Evolutionary conservation across 805 yeast genomes (phyloP), one percentile per base, ranked within the genome.

Genomic region (Grigorovia transvaalensis): DNA sequence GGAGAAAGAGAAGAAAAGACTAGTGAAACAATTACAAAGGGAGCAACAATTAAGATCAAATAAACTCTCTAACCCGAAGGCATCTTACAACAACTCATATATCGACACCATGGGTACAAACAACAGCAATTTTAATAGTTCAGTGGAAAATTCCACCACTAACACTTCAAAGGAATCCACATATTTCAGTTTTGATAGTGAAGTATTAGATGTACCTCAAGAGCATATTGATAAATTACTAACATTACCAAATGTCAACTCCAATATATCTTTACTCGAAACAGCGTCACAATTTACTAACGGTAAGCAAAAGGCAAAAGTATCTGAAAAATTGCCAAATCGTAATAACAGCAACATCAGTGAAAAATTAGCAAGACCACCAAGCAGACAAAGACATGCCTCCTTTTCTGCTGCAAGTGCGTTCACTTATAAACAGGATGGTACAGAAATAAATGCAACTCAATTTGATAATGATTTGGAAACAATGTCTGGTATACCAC

Each of bases 331-430:
- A 6, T 4, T 23, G 27, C 15, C 4, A 33, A 33, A 33, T 11
- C 38, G 11, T 33, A 13, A 33, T 33, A 11, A 33, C 4, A 33
- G 4, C 38, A 33, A 11, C 33, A 30, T 30, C 33, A 30, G 9
- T 33, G 38, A 33, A 13, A 33, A 33, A 33, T 33, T 33, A 33
- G 15, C 38, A 33, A 33, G 38, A 45, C 19, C 47, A 33, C 47
- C 35, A 38, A 35, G 33, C 13, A 48, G 50, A 45, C 69, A 68
- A 29, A 70, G 77, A 49, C 74, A 72, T 56, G 74, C 73, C 23
- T 73, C 76, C 1, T 73, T 73, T 56, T 67, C 72, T n/a, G 77
- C 77, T 0, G 62, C 74, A 9, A 70, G 71, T 20, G 67, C 72
- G 1, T 60, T 66, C 20, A 67, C 75, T 0, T 73, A 73, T 47